These are phyloP conservation scores for Anethum foeniculum DNA, from an alignment of 140 eudicot species.

Conservation along the genomic window DNA sequence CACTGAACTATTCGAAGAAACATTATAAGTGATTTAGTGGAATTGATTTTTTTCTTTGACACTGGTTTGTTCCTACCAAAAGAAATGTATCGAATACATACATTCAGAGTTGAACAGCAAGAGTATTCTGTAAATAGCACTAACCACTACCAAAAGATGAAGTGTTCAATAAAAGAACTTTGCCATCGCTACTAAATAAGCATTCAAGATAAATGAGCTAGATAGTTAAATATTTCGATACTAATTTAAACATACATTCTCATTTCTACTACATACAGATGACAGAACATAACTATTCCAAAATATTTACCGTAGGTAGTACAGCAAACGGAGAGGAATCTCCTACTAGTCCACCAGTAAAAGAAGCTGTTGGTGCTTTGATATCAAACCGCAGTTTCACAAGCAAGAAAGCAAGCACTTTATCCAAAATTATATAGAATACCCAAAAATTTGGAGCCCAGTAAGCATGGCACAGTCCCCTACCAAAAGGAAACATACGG, in stretches of 20 bases:
- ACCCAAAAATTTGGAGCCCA: slow-evolving; percentile 99
- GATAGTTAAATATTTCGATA: not conserved
- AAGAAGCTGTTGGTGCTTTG: slow-evolving; percentile 74
- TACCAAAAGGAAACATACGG: slow-evolving; percentile 97
- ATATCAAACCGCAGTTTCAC: slow-evolving; percentile 52
- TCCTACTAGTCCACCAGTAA: slow-evolving; percentile 94
- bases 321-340: slow-evolving; percentile 89
- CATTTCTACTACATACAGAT: not conserved
- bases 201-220: not conserved
- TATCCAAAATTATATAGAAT: slow-evolving; percentile 74
- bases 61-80: not conserved
- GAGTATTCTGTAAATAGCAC: not conserved
- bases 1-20: not conserved
- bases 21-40: not conserved
- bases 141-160: not conserved
- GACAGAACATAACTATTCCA: not conserved
- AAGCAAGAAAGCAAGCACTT: slow-evolving; percentile 47
- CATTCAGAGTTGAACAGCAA: not conserved
- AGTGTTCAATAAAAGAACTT: not conserved
- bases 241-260: not conserved
- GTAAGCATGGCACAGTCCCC: slow-evolving; percentile 97
- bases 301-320: slow-evolving; percentile 56
- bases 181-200: not conserved
- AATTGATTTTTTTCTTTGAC: not conserved
- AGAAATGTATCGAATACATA: not conserved